These are phyloP conservation scores for Aegilops bicornis DNA, from an alignment of 176 grass and related monocot genomes.

Conservation along the genomic window DNA sequence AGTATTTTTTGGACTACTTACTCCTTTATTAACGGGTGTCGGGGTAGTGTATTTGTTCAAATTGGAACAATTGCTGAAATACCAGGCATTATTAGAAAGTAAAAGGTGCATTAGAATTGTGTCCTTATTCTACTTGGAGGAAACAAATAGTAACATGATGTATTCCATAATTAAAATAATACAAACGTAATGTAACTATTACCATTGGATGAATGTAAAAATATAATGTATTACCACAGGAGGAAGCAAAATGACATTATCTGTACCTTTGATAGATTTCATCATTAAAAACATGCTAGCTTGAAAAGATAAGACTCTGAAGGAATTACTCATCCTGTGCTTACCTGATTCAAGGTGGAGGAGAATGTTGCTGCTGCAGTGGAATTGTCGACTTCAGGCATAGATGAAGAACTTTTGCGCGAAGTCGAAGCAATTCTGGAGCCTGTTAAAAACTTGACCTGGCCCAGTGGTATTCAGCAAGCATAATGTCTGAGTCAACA, in stretches of 20 bases:
- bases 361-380: constrained; percentile 69
- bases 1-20: background rate
- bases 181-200: background rate
- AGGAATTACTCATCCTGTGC: background rate
- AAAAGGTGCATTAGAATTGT: background rate
- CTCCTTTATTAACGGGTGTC: background rate
- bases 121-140: background rate
- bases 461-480: constrained; percentile 79
- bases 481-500: constrained; percentile 23
- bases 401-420: constrained; percentile 66
- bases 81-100: background rate
- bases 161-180: background rate
- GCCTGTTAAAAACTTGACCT: constrained; percentile 84
- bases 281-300: background rate
- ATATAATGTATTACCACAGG: background rate
- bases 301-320: background rate
- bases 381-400: constrained; percentile 63
- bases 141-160: background rate
- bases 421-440: constrained; percentile 75
- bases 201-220: background rate
- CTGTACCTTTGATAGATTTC: background rate
- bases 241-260: background rate
- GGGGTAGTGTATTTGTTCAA: background rate
- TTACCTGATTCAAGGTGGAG: constrained; percentile 59
- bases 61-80: background rate